Conservation (phyloP, 441 rosid genomes). For the Viola pubescens region DNA sequence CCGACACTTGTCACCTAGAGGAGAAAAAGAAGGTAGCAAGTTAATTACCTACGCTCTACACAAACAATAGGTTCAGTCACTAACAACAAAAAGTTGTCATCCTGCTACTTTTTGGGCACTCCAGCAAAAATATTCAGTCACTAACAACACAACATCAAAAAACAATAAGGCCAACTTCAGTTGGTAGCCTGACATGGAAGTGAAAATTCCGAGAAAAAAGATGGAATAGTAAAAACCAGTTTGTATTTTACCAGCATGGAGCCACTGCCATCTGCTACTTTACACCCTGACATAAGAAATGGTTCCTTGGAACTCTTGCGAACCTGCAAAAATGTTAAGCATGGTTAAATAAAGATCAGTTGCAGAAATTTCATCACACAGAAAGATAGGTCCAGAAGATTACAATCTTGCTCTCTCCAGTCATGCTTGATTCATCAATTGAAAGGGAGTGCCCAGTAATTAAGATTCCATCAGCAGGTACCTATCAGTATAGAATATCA, state of each 20-base stretch:
- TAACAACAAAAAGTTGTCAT: no score
- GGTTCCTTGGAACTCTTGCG: constrained; percentile 62
- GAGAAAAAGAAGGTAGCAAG: constrained; percentile 5
- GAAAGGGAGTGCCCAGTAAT: constrained; percentile 76
- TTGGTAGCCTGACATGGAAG: no score
- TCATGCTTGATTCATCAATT: constrained; percentile 98
- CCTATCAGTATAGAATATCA: constrained; percentile 34
- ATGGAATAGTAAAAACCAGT: neutral
- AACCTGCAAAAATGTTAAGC: constrained; percentile 39
- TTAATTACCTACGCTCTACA: neutral
- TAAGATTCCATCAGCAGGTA: constrained; percentile 93
- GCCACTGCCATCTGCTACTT: constrained; percentile 97
- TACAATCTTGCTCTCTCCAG: constrained; percentile 98
- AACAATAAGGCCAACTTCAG: no score
- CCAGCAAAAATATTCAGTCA: no score
- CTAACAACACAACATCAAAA: no score
- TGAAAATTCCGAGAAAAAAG: neutral
- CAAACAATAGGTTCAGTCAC: neutral
- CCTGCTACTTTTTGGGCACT: no score
- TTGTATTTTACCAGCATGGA: constrained; percentile 67
- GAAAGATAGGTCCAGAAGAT: constrained; percentile 13
- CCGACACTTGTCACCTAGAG: constrained; percentile 89
- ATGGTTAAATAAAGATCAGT: constrained; percentile 5
- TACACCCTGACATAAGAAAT: constrained; percentile 96
- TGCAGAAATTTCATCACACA: constrained; percentile 3